phyloP scores from a whole-genome alignment of 495 filamentous ascomycete genomes.

The Poronia punctata region DNA sequence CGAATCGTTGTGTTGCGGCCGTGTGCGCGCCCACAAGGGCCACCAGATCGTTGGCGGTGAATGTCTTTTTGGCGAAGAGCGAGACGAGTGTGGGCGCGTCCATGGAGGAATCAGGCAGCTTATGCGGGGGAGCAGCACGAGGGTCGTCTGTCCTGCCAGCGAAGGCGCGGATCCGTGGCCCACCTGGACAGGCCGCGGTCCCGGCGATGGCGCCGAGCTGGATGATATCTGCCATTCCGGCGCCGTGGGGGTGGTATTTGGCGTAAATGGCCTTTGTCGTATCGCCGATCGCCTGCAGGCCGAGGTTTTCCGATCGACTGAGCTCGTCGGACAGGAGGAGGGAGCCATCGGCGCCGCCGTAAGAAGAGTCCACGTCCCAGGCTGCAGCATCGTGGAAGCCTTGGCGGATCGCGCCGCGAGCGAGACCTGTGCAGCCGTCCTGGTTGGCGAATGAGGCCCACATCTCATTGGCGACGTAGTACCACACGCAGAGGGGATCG shows the following conservation, averaged over 20 bases:
- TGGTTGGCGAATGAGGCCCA: slow-evolving; percentile 19
- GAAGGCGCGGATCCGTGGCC: slow-evolving; percentile 30
- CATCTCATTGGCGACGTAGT: slow-evolving; percentile 33
- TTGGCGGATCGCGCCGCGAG: slow-evolving; percentile 33
- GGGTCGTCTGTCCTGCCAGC: slow-evolving; percentile 25
- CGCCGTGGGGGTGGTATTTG: slow-evolving; percentile 24
- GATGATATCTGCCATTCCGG: slow-evolving; percentile 36
- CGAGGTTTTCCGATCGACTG: slow-evolving; percentile 20
- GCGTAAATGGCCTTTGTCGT: slow-evolving; percentile 25
- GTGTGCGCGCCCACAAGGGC: slow-evolving; percentile 48
- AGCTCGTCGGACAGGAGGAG: slow-evolving; percentile 29
- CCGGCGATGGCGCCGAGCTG: slow-evolving; percentile 32
- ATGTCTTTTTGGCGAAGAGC: slow-evolving; percentile 44
- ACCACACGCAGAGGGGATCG: slow-evolving; percentile 38
- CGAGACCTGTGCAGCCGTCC: slow-evolving; percentile 21
- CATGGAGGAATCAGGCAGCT: slow-evolving; percentile 20
- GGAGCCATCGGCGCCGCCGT: slow-evolving; percentile 36
- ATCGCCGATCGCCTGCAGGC: slow-evolving; percentile 25
- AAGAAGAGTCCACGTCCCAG: slow-evolving; percentile 25
- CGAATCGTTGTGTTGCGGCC: slow-evolving; percentile 36
- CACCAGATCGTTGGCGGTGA: slow-evolving; percentile 36
- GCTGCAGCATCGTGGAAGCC: slow-evolving; percentile 36
- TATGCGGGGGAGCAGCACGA: slow-evolving; percentile 16
- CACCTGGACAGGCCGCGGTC: slow-evolving; percentile 32
- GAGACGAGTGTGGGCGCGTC: slow-evolving; percentile 22